Evolutionary conservation across 2,329 filamentous ascomycete species (phyloP).

Genomic region (Cladophialophora bantiana): DNA sequence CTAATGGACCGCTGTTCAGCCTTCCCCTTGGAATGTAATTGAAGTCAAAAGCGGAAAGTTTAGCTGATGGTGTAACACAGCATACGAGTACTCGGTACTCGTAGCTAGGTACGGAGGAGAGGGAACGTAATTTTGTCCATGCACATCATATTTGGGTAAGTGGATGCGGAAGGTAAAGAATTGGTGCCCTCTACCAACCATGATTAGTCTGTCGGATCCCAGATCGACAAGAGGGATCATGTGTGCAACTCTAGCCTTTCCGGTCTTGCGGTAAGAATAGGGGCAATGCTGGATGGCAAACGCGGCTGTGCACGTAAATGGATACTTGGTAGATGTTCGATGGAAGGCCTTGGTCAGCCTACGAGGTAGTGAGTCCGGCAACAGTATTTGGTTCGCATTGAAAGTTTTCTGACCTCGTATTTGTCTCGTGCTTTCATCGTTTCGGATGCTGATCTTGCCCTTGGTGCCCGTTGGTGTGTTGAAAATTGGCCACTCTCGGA

Average conservation of each 20-base stretch:
- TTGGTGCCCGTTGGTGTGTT: constrained; percentile 1
- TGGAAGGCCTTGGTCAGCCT: constrained; percentile 29
- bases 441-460: constrained; percentile 4
- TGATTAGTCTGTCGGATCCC: constrained; percentile 24
- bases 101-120: background rate
- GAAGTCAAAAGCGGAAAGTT: background rate
- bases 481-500: background rate
- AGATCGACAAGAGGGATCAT: constrained; percentile 32
- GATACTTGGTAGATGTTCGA: constrained; percentile 20
- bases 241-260: constrained; percentile 21
- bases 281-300: constrained; percentile 11
- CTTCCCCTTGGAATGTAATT: background rate
- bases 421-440: constrained; percentile 28
- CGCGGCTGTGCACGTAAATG: constrained; percentile 27
- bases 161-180: background rate
- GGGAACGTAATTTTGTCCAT: background rate
- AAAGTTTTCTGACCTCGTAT: constrained; percentile 6
- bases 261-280: constrained; percentile 20
- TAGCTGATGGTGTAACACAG: constrained; percentile 12
- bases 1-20: background rate
- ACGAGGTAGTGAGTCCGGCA: background rate
- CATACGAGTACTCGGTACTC: background rate
- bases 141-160: constrained; percentile 19
- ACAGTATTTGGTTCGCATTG: constrained; percentile 7
- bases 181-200: constrained; percentile 6